Percentiles rank a stretch among this genome's conserved stretches.
phyloP scores from a whole-genome alignment of 2,329 filamentous ascomycete species.

The Cladobotryum protrusum region DNA sequence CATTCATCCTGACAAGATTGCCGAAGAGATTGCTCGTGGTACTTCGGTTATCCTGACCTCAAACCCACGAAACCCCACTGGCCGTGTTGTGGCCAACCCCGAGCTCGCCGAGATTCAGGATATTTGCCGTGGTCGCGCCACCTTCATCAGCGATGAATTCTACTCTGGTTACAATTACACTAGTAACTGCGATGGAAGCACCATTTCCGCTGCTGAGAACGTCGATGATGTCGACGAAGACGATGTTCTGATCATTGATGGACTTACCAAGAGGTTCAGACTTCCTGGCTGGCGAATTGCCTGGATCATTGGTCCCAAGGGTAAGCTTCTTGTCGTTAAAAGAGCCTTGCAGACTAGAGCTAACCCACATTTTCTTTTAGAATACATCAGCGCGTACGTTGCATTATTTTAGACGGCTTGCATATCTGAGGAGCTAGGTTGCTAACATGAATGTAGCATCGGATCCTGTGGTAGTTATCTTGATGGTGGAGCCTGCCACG shows the following conservation, averaged over 20 bases:
- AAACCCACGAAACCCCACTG: constrained; percentile 92
- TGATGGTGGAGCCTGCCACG: constrained; percentile 88
- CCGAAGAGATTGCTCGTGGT: constrained; percentile 80
- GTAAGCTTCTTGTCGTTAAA: constrained; percentile 20
- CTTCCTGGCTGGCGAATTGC: constrained; percentile 94
- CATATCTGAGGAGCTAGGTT: background rate
- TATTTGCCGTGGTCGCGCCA: constrained; percentile 83
- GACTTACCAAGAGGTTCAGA: constrained; percentile 92
- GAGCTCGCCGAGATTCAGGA: constrained; percentile 88
- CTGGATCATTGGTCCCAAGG: constrained; percentile 90
- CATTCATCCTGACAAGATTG: constrained; percentile 88
- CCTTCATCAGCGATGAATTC: constrained; percentile 93
- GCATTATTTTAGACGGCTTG: background rate
- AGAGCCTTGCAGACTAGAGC: background rate
- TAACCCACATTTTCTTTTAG: constrained; percentile 28
- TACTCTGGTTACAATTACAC: constrained; percentile 97
- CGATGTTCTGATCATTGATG: constrained; percentile 90
- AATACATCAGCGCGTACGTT: constrained; percentile 77
- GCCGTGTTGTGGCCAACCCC: constrained; percentile 76
- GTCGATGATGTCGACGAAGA: constrained; percentile 84
- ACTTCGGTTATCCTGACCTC: constrained; percentile 87
- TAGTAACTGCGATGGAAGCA: constrained; percentile 80
- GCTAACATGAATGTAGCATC: constrained; percentile 42
- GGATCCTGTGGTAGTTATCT: constrained; percentile 90
- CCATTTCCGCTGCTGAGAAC: constrained; percentile 84